Conservation (phyloP, 306 rosid genomes). For the Castanospermum australe region DNA sequence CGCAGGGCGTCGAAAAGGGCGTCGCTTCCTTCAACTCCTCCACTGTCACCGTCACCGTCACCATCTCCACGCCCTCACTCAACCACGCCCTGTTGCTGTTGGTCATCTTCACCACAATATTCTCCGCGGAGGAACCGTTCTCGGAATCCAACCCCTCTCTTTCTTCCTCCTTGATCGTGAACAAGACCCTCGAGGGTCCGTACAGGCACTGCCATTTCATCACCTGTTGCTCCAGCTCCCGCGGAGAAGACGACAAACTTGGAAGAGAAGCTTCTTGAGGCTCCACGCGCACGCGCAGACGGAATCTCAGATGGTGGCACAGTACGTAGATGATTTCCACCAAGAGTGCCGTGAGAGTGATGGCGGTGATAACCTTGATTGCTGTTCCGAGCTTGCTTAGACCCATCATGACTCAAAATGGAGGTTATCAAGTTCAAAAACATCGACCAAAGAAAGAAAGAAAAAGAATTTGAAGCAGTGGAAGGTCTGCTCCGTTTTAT, state of each 20-base stretch:
- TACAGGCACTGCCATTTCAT: constrained; percentile 14
- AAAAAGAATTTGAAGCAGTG: no score
- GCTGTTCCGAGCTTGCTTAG: constrained; percentile 1
- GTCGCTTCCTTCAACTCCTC: background rate
- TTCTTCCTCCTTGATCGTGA: constrained; percentile 30
- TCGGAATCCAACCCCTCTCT: constrained; percentile 16
- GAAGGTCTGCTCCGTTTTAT: no score
- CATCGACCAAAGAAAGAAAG: no score
- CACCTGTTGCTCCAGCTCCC: constrained; percentile 13
- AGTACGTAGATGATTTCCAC: background rate
- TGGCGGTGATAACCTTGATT: background rate
- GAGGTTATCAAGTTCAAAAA: no score
- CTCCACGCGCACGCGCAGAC: background rate
- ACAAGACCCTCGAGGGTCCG: constrained; percentile 10
- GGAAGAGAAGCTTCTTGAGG: background rate
- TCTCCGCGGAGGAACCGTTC: background rate
- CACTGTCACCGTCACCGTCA: background rate
- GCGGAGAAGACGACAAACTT: background rate
- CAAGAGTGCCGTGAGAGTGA: background rate
- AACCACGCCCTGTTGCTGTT: background rate
- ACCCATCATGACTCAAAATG: background rate
- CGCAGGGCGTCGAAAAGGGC: constrained; percentile 19
- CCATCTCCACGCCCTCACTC: background rate
- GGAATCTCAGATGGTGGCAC: background rate
- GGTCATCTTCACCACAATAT: background rate